Evolutionary conservation across 257 asterid genomes (phyloP).

Genomic region (Petunia axillaris): DNA sequence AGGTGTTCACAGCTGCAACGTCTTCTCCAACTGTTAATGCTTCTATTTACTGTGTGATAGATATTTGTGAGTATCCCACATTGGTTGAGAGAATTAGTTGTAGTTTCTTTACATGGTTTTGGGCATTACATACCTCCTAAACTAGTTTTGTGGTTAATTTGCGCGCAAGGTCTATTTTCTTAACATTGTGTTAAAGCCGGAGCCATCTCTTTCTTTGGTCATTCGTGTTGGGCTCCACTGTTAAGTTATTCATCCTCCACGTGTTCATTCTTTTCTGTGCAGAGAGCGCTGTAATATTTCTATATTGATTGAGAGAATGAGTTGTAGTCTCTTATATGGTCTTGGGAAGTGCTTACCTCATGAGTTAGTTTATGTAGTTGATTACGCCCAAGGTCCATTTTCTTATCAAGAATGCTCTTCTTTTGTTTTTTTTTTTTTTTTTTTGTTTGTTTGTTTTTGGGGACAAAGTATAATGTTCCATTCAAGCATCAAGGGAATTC

Average conservation of each 20-base stretch:
- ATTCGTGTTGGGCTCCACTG: not conserved
- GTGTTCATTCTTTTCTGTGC: not conserved
- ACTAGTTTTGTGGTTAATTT: not conserved
- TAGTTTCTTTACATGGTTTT: not conserved
- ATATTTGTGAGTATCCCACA: not conserved
- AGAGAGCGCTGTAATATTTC: conserved; percentile 1
- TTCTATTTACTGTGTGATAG: not conserved
- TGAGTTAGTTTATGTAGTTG: not conserved
- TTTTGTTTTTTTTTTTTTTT: not conserved
- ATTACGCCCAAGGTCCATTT: conserved; percentile 7
- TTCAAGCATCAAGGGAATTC: conserved; percentile 10
- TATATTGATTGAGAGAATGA: not conserved
- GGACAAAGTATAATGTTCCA: conserved; percentile 1
- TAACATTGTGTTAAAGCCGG: not conserved
- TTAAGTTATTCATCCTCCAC: not conserved
- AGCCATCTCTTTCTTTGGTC: not conserved
- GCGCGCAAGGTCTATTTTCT: not conserved
- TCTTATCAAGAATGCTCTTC: not conserved
- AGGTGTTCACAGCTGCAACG: not conserved
- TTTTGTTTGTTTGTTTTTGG: too few species aligned
- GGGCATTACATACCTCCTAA: not conserved
- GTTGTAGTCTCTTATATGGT: not conserved
- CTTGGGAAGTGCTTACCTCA: not conserved
- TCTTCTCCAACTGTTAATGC: not conserved
- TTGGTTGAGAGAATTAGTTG: conserved; percentile 17